A percentile compares a stretch with the other conserved stretches of the same genome.
Evolutionary conservation across 2,329 filamentous ascomycete genomes (phyloP).

Genomic region (Knoxdaviesia proteae): DNA sequence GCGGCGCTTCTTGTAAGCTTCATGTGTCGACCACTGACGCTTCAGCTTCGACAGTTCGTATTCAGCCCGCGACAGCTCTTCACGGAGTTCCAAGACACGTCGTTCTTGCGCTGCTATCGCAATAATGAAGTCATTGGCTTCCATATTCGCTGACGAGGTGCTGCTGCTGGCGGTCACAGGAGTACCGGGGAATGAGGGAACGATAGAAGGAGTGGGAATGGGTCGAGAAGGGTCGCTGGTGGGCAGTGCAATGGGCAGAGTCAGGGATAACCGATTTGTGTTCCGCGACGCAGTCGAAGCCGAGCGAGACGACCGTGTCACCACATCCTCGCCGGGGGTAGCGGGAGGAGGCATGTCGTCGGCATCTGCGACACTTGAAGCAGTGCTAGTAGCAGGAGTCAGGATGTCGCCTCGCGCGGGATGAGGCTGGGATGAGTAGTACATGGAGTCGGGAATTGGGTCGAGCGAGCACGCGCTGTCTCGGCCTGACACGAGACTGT

Average conservation of each 20-base stretch:
- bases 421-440: too few species aligned
- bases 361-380: constrained; percentile 4
- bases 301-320: constrained; percentile 26
- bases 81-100: constrained; percentile 70
- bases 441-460: too few species aligned
- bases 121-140: constrained; percentile 55
- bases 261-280: constrained; percentile 37
- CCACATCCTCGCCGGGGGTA: constrained; percentile 16
- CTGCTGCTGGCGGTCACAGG: constrained; percentile 29
- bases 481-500: too few species aligned
- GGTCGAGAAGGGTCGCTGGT: constrained; percentile 30
- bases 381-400: too few species aligned
- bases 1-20: constrained; percentile 59
- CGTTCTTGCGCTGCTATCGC: constrained; percentile 85
- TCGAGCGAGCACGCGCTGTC: too few species aligned
- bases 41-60: constrained; percentile 56
- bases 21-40: constrained; percentile 60
- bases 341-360: constrained; percentile 14
- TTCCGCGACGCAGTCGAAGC: constrained; percentile 31
- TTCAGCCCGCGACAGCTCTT: constrained; percentile 75
- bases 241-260: constrained; percentile 37
- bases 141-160: constrained; percentile 17
- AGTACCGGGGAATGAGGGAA: constrained; percentile 14
- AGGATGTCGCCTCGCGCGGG: too few species aligned
- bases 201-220: constrained; percentile 20